phyloP scores from a whole-genome alignment of 345 rosid species.

The Populus euphratica region DNA sequence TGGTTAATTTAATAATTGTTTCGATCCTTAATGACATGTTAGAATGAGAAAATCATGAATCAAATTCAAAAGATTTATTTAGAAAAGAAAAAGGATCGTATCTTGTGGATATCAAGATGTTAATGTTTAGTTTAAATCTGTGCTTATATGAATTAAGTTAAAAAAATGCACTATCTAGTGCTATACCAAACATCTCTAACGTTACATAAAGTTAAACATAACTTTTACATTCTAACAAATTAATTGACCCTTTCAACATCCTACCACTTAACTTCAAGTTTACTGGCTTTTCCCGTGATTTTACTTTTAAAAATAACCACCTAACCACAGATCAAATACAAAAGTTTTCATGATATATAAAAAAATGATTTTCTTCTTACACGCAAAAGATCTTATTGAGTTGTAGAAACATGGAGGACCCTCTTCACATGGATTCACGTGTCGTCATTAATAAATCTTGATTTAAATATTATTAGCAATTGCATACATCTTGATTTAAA shows the following conservation, averaged over 20 bases:
- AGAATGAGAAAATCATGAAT: background rate
- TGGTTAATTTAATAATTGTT: background rate
- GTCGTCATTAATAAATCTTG: slow-evolving; percentile 29
- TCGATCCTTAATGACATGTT: background rate
- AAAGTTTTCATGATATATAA: too few species aligned
- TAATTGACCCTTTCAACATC: background rate
- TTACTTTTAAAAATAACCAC: too few species aligned
- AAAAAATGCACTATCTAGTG: background rate
- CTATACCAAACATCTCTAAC: background rate
- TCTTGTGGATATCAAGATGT: background rate
- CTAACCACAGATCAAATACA: too few species aligned
- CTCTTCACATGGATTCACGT: slow-evolving; percentile 61
- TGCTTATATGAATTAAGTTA: background rate
- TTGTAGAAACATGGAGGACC: slow-evolving; percentile 36
- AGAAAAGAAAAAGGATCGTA: background rate
- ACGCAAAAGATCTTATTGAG: slow-evolving; percentile 18
- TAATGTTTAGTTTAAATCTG: background rate
- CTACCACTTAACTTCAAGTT: too few species aligned
- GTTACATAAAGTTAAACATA: slow-evolving; percentile 1
- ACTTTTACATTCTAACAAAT: background rate
- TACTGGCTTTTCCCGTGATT: too few species aligned
- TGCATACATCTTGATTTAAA: slow-evolving; percentile 13
- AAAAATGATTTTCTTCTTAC: background rate
- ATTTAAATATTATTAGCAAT: slow-evolving; percentile 21
- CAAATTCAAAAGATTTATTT: background rate